Percentiles rank a stretch among this genome's conserved stretches.
These are phyloP conservation scores for Wickerhamomyces xylosicus DNA, from an alignment of 805 yeast species.

Conservation along the genomic window DNA sequence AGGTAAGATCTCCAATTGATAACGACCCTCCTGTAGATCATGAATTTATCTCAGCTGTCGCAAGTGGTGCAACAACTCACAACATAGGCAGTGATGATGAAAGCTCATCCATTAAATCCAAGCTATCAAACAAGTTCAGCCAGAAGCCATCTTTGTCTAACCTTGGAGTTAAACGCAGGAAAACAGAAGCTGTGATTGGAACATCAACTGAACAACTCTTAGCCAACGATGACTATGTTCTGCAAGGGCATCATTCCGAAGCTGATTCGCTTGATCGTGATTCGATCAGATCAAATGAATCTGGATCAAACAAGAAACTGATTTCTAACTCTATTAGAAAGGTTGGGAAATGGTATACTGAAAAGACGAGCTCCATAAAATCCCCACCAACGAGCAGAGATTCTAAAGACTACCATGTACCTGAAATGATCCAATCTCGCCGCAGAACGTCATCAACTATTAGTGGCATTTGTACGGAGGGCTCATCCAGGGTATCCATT, in stretches of 20 bases:
- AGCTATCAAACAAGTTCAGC: constrained; percentile 1
- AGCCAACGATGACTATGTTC: constrained; percentile 19
- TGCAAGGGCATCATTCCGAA: constrained; percentile 5
- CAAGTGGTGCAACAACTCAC: too few relatives aligned
- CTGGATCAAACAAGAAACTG: constrained; percentile 25
- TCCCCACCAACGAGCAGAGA: constrained; percentile 1
- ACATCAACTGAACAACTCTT: constrained; percentile 20
- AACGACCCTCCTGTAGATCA: too few relatives aligned
- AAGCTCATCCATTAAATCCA: constrained; percentile 8
- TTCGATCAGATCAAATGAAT: constrained; percentile 2
- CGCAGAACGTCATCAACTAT: constrained; percentile 25
- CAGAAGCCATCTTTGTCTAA: constrained; percentile 5
- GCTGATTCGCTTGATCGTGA: constrained; percentile 8
- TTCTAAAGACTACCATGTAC: constrained; percentile 24
- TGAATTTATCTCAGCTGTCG: too few relatives aligned
- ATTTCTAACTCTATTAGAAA: constrained; percentile 41
- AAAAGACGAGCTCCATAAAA: constrained; percentile 24
- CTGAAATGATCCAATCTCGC: constrained; percentile 60
- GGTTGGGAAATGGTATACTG: constrained; percentile 62
- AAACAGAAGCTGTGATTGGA: constrained; percentile 14
- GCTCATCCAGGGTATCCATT: neutral
- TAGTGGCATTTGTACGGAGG: neutral
- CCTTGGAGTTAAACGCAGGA: constrained; percentile 3
- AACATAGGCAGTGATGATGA: constrained; percentile 8
- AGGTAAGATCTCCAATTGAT: too few relatives aligned